phyloP scores from a whole-genome alignment of 2,329 filamentous ascomycete species.

The Penicillium sp. region DNA sequence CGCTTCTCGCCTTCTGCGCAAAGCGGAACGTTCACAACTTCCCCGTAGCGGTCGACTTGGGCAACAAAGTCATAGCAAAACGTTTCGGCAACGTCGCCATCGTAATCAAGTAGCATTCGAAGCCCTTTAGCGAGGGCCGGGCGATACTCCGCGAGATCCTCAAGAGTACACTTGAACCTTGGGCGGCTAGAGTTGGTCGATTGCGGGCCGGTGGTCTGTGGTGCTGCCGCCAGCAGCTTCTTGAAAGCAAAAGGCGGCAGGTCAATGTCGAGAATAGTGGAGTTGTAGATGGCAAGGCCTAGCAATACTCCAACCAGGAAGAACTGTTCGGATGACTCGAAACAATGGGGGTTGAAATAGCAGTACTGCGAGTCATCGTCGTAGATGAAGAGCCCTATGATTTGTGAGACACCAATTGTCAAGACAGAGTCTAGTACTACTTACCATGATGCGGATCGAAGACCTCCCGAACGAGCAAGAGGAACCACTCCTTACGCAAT shows the following conservation, averaged over 20 bases:
- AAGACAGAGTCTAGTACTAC: slow-evolving; percentile 28
- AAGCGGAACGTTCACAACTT: slow-evolving; percentile 64
- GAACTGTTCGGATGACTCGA: slow-evolving; percentile 88
- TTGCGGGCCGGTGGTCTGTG: slow-evolving; percentile 57
- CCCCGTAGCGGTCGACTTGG: slow-evolving; percentile 74
- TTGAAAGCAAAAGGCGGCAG: slow-evolving; percentile 87
- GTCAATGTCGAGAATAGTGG: slow-evolving; percentile 84
- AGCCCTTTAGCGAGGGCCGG: slow-evolving; percentile 74
- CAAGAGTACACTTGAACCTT: slow-evolving; percentile 69
- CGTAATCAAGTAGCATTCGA: slow-evolving; percentile 72
- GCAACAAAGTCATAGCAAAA: slow-evolving; percentile 82
- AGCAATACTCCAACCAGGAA: slow-evolving; percentile 86
- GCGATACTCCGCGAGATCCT: slow-evolving; percentile 79
- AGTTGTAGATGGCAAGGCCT: slow-evolving; percentile 91
- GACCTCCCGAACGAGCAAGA: slow-evolving; percentile 81
- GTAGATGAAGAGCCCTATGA: slow-evolving; percentile 79
- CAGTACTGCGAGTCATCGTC: slow-evolving; percentile 88
- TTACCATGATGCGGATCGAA: slow-evolving; percentile 86
- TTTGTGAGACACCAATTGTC: slow-evolving; percentile 5
- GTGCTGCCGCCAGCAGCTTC: slow-evolving; percentile 76
- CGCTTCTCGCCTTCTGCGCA: slow-evolving; percentile 70
- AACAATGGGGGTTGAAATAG: slow-evolving; percentile 88
- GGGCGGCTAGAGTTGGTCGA: slow-evolving; percentile 54
- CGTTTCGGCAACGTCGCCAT: slow-evolving; percentile 76
- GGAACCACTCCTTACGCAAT: slow-evolving; percentile 90